Evolutionary conservation across 306 rosid species (phyloP).

Genomic region (Gastrolobium villosum): DNA sequence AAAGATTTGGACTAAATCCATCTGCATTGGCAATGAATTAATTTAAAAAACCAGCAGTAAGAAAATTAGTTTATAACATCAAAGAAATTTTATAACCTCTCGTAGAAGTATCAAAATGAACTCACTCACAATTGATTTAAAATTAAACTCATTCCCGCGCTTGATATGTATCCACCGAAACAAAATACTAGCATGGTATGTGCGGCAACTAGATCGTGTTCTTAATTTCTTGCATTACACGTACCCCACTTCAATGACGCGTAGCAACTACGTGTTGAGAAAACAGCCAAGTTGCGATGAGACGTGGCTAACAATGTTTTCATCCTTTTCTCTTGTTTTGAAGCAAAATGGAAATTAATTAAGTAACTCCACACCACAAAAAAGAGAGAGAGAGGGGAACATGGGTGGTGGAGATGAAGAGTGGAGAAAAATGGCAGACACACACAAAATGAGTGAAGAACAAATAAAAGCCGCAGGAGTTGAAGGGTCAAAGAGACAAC

Average conservation of each 20-base stretch:
- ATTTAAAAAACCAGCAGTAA: no score
- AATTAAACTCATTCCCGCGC: no score
- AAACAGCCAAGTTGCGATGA: not conserved
- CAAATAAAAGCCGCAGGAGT: conserved; percentile 71
- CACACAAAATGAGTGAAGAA: conserved; percentile 67
- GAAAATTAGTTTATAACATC: no score
- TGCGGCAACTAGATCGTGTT: not conserved
- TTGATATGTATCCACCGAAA: no score
- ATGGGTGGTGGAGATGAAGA: conserved; percentile 61
- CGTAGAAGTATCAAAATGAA: no score
- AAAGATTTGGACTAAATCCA: no score
- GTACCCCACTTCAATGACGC: conserved; percentile 35
- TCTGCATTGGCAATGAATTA: no score
- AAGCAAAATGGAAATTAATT: not conserved
- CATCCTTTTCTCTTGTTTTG: conserved; percentile 8
- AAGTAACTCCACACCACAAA: not conserved
- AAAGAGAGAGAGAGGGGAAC: not conserved
- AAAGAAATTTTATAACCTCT: no score
- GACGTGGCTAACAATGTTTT: conserved; percentile 39
- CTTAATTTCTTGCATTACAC: conserved; percentile 4
- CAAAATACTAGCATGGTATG: no score
- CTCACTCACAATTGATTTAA: no score
- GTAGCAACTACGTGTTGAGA: conserved; percentile 48
- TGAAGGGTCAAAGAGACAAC: conserved; percentile 71
- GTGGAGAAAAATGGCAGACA: conserved; percentile 72